These are phyloP conservation scores for Melampsora americana DNA, from an alignment of 1,284 basidiomycete species.

Conservation along the genomic window DNA sequence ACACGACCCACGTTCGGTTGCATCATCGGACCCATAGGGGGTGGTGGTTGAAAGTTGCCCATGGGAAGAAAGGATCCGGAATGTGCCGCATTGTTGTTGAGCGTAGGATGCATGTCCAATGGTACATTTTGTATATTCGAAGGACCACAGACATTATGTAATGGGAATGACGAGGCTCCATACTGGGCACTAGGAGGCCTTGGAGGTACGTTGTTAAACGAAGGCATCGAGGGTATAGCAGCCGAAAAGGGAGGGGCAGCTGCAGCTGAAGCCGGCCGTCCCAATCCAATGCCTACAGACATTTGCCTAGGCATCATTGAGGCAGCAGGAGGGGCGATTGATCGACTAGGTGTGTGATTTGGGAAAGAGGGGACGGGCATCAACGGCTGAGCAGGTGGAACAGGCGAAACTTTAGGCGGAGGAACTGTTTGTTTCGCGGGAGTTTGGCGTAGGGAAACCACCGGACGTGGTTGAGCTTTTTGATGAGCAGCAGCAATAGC, in stretches of 20 bases:
- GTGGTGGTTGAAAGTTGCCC: constrained; percentile 32
- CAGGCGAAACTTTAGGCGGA: constrained; percentile 21
- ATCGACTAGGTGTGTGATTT: constrained; percentile 34
- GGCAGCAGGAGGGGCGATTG: constrained; percentile 8
- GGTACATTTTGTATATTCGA: constrained; percentile 30
- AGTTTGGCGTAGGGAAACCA: constrained; percentile 18
- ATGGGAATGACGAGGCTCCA: constrained; percentile 20
- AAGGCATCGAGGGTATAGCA: constrained; percentile 32
- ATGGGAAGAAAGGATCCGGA: constrained; percentile 33
- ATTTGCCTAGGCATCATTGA: constrained; percentile 37
- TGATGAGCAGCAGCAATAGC: constrained; percentile 10
- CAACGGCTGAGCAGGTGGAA: constrained; percentile 6
- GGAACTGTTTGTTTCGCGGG: constrained; percentile 30
- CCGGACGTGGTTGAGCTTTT: constrained; percentile 28
- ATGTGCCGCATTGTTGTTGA: constrained; percentile 16
- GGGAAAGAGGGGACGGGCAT: constrained; percentile 23
- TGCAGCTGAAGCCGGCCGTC: constrained; percentile 41
- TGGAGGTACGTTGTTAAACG: constrained; percentile 26
- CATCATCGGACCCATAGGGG: constrained; percentile 28
- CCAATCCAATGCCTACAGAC: constrained; percentile 41
- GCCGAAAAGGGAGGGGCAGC: constrained; percentile 42
- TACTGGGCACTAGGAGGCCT: constrained; percentile 44
- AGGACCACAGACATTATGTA: constrained; percentile 18
- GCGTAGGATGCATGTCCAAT: constrained; percentile 12
- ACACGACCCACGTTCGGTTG: constrained; percentile 26